Evolutionary conservation across 116 monocot species (phyloP), one percentile per base, ranked within the genome.

Genomic region (Zostera marina): DNA sequence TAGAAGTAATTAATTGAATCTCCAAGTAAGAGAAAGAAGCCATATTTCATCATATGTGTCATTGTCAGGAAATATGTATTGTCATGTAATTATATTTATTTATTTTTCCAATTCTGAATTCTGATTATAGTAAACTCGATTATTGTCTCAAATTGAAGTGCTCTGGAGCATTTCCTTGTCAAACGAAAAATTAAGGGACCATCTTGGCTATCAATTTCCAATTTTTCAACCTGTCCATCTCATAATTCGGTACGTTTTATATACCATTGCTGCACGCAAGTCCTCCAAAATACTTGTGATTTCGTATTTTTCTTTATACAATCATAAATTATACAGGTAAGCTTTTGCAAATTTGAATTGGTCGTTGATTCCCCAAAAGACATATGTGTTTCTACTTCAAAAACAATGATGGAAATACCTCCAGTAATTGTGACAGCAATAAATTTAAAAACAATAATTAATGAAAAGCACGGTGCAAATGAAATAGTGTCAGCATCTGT

Each of bases 261-360:
- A 52, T 64, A 32, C 32, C 5, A 3, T 32, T 32, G 32, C 32
- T 32, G 32, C 32, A 32, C 5, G 5, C 32, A 32, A 32, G 32
- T 1, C 32, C 5, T 32, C 32, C 32, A 32, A 32, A 32, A 32
- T 32, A 1, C 32, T 0, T 0, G 32, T 0, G 32, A 32, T 32
- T 32, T 1, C 5, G 32, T 32, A 32, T 32, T 32, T 32, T 32
- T 32, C 32, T 5, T 32, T 32, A 54, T 40, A 17, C 41, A 20
- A 14, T 48, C 32, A 41, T 59, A 11, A 42, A 38, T 62, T 24
- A n/a, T 65, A 67, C 77, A 98, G 96, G 86, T 89, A 53, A 98
- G 96, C 70, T 98, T 90, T 90, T 98, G 90, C 69, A 98, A 82
- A 68, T 85, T 74, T 80, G 96, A 98, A 63, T 42, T 98, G 39